Percentiles rank a stretch among this genome's conserved stretches.
These are phyloP conservation scores for Ophiostoma pallidulum DNA, from an alignment of 2,329 filamentous ascomycete genomes.

Conservation along the genomic window DNA sequence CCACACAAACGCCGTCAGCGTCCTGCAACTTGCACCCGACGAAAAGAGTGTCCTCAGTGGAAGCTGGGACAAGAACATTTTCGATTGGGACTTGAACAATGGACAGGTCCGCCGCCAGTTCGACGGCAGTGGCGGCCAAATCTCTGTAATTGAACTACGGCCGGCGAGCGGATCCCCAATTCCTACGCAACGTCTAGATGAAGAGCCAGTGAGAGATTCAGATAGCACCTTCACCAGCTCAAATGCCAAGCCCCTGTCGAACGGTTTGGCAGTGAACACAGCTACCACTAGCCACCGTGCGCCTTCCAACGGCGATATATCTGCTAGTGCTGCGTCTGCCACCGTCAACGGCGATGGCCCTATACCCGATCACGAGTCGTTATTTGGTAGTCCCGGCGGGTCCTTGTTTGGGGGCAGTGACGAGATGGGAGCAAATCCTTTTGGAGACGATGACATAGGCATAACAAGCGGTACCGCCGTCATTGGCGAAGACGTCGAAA, in stretches of 20 bases:
- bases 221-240: conserved; percentile 71
- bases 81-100: conserved; percentile 91
- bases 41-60: conserved; percentile 83
- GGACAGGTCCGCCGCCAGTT: conserved; percentile 69
- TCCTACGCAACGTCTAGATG: conserved; percentile 54
- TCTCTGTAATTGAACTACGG: conserved; percentile 78
- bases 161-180: conserved; percentile 68
- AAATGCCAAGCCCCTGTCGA: conserved; percentile 51
- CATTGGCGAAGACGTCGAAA: conserved; percentile 12
- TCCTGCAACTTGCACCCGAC: conserved; percentile 70
- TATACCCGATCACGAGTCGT: conserved; percentile 60
- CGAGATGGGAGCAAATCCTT: conserved; percentile 47
- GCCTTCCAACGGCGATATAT: conserved; percentile 20
- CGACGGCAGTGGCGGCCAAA: conserved; percentile 68
- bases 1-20: conserved; percentile 87
- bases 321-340: conserved; percentile 25
- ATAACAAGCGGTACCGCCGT: conserved; percentile 32
- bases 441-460: conserved; percentile 61
- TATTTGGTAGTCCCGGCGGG: conserved; percentile 73
- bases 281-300: conserved; percentile 25
- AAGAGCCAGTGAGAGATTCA: conserved; percentile 48
- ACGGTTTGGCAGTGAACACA: conserved; percentile 36
- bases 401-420: conserved; percentile 83
- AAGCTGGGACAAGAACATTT: conserved; percentile 90
- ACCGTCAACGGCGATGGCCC: conserved; percentile 28